Evolutionary conservation across 768 basidiomycete species (phyloP), one percentile per base, ranked within the genome.

Genomic region (Kwoniella dejecticola): DNA sequence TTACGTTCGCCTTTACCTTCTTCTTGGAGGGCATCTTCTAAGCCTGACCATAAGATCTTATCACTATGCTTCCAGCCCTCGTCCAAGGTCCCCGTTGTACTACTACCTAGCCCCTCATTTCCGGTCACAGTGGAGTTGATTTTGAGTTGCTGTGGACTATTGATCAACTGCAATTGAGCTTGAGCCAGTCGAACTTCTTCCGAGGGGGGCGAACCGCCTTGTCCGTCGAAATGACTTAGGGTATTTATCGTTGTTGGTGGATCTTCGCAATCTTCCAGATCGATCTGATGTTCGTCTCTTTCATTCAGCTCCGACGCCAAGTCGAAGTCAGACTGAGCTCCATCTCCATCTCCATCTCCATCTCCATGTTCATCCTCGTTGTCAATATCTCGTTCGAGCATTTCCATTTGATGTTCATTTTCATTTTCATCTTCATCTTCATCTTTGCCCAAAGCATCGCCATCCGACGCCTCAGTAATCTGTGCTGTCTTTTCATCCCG

Each of bases 31-130:
- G 19, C 11, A 8, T 13, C 24, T 33, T 47, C 36, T 1, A 55
- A 42, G 4, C 42, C 42, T 23, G 60, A 54, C 60, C 60, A 62
- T 15, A 62, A 31, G 6, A 62, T 47, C 44, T 62, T 62, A 33
- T 62, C 60, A 15, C 23, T 42, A 41, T 62, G 40, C 15, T 60
- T 52, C 29, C 58, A 52, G 2, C 11, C 2, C 2, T 52, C 40
- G 29, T 17, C 30, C n/a, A n/a, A n/a, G n/a, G n/a, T n/a, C n/a
- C n/a, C n/a, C 19, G 52, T 40, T n/a, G 29, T 29, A 27, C 33
- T 31, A 3, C 30, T 3, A 44, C n/a, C 19, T 11, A 7, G 10
- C 15, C 26, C 19, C 21, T 26, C 15, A 3, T 17, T 7, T 13
- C 41, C n/a, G n/a, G 17, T 33, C 17, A 3, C 8, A 31, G 8